A percentile compares a stretch with the other conserved stretches of the same genome.
Conservation (phyloP, 306 rosid species). For the Gynostemma pentaphyllum region DNA sequence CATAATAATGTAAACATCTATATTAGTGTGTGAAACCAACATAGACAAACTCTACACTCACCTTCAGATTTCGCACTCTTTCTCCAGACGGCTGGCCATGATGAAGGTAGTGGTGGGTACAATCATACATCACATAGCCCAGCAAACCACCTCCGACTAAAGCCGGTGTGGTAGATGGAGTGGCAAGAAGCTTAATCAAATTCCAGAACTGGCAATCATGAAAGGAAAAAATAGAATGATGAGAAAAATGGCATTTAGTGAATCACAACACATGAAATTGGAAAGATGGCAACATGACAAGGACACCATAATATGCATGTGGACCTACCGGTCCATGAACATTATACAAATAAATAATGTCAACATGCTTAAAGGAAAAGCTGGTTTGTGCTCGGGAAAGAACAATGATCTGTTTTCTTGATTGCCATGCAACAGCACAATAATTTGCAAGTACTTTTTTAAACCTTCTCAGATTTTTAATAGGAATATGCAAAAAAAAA, state of each 20-base stretch:
- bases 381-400: too few relatives aligned
- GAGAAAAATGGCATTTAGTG: background rate
- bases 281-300: background rate
- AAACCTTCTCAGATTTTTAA: too few relatives aligned
- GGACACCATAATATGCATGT: background rate
- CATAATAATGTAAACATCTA: background rate
- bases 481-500: too few relatives aligned
- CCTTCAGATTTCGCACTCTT: conserved; percentile 61
- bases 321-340: background rate
- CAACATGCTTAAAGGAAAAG: too few relatives aligned
- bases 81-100: conserved; percentile 73
- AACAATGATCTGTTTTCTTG: too few relatives aligned
- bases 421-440: too few relatives aligned
- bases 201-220: conserved; percentile 66
- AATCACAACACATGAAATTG: background rate
- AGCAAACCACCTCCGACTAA: conserved; percentile 82
- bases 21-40: background rate
- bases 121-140: conserved; percentile 93
- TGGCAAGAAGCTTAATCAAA: conserved; percentile 50
- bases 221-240: conserved; percentile 1
- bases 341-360: background rate
- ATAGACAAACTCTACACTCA: background rate
- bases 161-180: conserved; percentile 73
- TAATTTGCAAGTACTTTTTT: too few relatives aligned
- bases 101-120: conserved; percentile 90